A percentile compares a stretch with the other conserved stretches of the same genome.
Conservation (phyloP, 257 asterid genomes). For the Ehretia macrophylla region DNA sequence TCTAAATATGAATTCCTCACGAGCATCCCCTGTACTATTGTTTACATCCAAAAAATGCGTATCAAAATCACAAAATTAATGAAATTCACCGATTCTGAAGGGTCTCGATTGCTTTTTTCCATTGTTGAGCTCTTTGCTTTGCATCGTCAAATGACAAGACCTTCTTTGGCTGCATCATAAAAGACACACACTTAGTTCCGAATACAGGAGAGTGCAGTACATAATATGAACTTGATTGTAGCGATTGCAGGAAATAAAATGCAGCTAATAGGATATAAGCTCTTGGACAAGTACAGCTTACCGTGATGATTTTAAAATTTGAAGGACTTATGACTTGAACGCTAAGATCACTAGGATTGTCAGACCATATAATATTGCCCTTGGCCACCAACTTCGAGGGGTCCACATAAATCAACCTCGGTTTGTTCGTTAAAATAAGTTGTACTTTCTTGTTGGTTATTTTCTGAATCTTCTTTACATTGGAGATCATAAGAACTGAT, state of each 20-base stretch:
- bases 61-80: slow-evolving; percentile 14
- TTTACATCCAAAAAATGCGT: slow-evolving; percentile 46
- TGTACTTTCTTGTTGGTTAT: slow-evolving; percentile 93
- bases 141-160: slow-evolving; percentile 84
- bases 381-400: slow-evolving; percentile 72
- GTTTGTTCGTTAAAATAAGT: slow-evolving; percentile 93
- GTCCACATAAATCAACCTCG: slow-evolving; percentile 81
- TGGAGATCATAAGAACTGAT: slow-evolving; percentile 93
- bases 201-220: background rate
- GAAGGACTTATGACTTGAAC: slow-evolving; percentile 85
- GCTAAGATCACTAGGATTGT: slow-evolving; percentile 80
- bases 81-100: slow-evolving; percentile 71
- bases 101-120: slow-evolving; percentile 93
- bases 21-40: slow-evolving; percentile 30
- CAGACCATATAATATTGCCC: slow-evolving; percentile 89
- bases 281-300: slow-evolving; percentile 29
- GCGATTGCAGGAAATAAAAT: too few relatives aligned
- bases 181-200: background rate
- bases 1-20: slow-evolving; percentile 9
- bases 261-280: background rate
- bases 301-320: slow-evolving; percentile 85
- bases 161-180: slow-evolving; percentile 74
- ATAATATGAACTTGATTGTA: background rate
- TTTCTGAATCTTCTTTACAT: slow-evolving; percentile 86
- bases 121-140: slow-evolving; percentile 81